A percentile compares a stretch with the other conserved stretches of the same genome.
phyloP scores from a whole-genome alignment of 176 grass and related monocot species.

The Paspalum vaginatum region DNA sequence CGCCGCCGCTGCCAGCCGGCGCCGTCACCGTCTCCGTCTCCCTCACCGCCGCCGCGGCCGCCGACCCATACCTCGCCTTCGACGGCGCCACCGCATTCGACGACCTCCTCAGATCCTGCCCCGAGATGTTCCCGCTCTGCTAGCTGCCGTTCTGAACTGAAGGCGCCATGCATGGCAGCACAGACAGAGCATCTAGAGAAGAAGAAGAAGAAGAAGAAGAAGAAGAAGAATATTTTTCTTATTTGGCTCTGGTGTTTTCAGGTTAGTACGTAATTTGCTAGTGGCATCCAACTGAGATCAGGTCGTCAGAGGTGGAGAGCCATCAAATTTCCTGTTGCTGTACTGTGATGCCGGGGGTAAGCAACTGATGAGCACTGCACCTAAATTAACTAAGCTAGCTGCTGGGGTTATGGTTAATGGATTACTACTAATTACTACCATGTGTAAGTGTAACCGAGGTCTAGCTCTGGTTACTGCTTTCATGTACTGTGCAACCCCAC shows the following conservation, averaged over 20 bases:
- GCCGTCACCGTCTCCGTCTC: constrained; percentile 25
- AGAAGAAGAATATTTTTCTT: constrained; percentile 7
- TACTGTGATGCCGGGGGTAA: constrained; percentile 5
- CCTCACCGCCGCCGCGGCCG: not conserved
- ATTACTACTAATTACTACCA: constrained; percentile 37
- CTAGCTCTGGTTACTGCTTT: constrained; percentile 1
- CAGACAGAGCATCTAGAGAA: no score
- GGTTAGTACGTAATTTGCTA: constrained; percentile 38
- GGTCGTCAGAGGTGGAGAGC: constrained; percentile 28
- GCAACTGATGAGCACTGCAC: constrained; percentile 22
- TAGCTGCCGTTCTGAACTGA: constrained; percentile 9
- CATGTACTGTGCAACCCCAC: constrained; percentile 32
- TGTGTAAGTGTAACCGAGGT: constrained; percentile 18
- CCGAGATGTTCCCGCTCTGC: constrained; percentile 75
- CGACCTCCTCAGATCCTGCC: constrained; percentile 49
- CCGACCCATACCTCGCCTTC: constrained; percentile 43
- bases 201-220: not conserved
- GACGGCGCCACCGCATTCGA: constrained; percentile 42
- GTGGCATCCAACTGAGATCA: constrained; percentile 15
- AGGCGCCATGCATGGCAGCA: constrained; percentile 20
- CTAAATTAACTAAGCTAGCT: constrained; percentile 47
- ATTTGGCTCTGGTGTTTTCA: constrained; percentile 50
- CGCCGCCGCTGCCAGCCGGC: constrained; percentile 17
- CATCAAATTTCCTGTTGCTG: constrained; percentile 30
- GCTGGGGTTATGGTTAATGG: constrained; percentile 30